phyloP scores from a whole-genome alignment of 306 rosid species.

The Cicer arietinum region DNA sequence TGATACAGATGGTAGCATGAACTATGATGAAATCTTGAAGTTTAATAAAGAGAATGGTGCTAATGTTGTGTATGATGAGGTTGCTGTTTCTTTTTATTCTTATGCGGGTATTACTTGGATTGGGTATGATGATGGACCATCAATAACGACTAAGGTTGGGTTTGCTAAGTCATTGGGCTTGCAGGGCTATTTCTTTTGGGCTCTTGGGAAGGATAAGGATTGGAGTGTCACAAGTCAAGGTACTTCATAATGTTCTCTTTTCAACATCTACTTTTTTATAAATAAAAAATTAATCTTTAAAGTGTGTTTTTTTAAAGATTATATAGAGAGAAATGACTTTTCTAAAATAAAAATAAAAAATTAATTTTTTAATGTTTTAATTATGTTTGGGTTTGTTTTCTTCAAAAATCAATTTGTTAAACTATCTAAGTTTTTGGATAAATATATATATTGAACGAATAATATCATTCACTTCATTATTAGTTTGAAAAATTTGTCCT shows the following conservation, averaged over 20 bases:
- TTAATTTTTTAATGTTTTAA: too few species aligned
- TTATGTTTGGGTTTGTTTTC: too few species aligned
- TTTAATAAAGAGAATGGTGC: conserved; percentile 52
- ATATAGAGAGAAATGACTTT: too few species aligned
- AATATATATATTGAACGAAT: too few species aligned
- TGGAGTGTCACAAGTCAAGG: conserved; percentile 74
- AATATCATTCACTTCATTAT: too few species aligned
- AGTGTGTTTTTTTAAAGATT: too few species aligned
- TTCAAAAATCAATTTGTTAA: too few species aligned
- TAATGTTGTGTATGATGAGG: conserved; percentile 55
- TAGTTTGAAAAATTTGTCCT: too few species aligned
- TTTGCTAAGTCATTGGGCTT: conserved; percentile 55
- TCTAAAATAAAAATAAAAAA: too few species aligned
- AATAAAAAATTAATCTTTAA: too few species aligned
- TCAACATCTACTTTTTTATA: background rate
- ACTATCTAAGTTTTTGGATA: too few species aligned
- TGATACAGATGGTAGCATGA: conserved; percentile 54
- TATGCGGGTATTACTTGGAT: conserved; percentile 68
- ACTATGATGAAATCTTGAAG: conserved; percentile 51
- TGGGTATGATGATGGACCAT: conserved; percentile 70
- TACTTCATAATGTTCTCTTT: background rate
- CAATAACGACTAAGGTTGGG: conserved; percentile 55
- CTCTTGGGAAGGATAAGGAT: conserved; percentile 66
- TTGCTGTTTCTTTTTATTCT: conserved; percentile 62
- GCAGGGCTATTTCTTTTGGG: conserved; percentile 91